Conservation (phyloP, 306 rosid species). For the Glycyrrhiza uralensis region DNA sequence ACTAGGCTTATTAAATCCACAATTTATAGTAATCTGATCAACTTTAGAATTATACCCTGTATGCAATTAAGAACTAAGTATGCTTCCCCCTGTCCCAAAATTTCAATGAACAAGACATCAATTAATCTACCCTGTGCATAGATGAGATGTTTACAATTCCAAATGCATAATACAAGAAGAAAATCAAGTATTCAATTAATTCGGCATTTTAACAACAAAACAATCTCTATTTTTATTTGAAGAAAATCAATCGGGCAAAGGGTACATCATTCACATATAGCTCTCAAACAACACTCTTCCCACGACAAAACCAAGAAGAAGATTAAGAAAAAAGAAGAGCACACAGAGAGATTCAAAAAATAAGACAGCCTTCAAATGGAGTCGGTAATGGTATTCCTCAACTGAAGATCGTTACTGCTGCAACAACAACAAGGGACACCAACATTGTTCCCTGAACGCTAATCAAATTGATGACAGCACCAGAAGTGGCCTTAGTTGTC, state of each 20-base stretch:
- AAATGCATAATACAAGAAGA: not conserved
- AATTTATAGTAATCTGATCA: not conserved
- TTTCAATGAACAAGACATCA: not conserved
- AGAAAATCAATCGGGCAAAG: not conserved
- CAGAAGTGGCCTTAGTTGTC: conserved; percentile 27
- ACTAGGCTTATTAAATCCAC: not conserved
- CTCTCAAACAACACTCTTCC: conserved; percentile 16
- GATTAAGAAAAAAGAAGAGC: not conserved
- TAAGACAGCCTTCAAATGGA: not conserved
- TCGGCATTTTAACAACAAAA: conserved; percentile 1
- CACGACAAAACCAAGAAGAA: not conserved
- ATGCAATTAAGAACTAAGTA: not conserved
- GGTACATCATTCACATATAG: conserved; percentile 10
- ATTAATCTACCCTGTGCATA: not conserved
- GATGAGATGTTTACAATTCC: not conserved
- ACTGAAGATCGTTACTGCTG: not conserved
- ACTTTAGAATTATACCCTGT: not conserved
- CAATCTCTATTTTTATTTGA: not conserved
- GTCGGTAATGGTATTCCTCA: not conserved
- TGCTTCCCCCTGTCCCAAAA: not conserved
- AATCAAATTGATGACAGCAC: conserved; percentile 20
- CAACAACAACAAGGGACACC: conserved; percentile 20
- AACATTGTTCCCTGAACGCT: conserved; percentile 16
- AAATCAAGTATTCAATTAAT: not conserved
- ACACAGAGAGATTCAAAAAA: not conserved